Base-by-base conservation (phyloP, 768 basidiomycete genomes). In the Panaeolus papilionaceus region DNA sequence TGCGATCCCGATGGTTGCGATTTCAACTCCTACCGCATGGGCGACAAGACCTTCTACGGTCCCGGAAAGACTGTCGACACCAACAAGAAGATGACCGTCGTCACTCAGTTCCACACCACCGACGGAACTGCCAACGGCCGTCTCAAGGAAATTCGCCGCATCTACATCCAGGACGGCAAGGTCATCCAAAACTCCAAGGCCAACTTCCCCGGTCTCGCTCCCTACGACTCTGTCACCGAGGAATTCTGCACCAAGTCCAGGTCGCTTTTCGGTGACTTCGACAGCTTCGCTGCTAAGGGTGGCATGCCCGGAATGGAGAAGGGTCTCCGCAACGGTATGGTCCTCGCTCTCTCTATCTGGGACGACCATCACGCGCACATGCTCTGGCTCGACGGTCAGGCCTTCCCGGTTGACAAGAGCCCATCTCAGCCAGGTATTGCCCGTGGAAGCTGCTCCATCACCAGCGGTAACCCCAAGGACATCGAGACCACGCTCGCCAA, bases 1-100 rank as follows among this genome's bases (percentile, higher is more conserved):
- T 87, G 86, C 75, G 85, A 87, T 76, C 76, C 78, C 64, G 84
- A 84, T 68, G 86, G 86, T 28, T 87, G 86, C 75, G 86, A 87
- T 72, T 87, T 86, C 82, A 87, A 86, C 83, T 84, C 86, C 7
- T 88, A 75, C 80, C 85, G 86, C 71, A 80, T 84, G 83, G 85
- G 86, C 38, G 73, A 77, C 72, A 72, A 71, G 67, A 64, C 73
- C 54, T 87, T 86, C 83, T 79, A 80, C 72, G 86, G 86, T 42
- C 72, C 74, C 8, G 81, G 81, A 54, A 70, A 72, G 26, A 64
- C 64, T 4, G 64, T 64, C 47, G 45, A 64, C 47, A 64, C 64
- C 40, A 64, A 64, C 44, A 73, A 84, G 78, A 77, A 77, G 72
- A 78, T 87, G 79, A 86, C 86, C 64, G 82, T 87, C 72, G 85